Base-by-base conservation (phyloP, 78 protist species). In the Neovahlkampfia damariscottae region DNA sequence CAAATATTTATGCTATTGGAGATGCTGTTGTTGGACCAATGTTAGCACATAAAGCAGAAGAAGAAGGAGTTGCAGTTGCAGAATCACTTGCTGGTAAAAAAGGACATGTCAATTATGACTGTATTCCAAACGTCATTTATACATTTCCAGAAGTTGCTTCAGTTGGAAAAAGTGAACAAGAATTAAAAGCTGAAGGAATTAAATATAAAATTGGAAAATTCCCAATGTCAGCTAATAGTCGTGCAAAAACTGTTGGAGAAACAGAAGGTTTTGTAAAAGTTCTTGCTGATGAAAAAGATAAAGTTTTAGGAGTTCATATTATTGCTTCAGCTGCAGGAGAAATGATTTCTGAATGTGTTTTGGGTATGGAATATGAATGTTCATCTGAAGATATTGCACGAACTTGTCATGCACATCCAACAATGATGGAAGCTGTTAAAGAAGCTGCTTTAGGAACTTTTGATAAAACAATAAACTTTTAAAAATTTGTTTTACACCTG, bases 11-110 rank as follows among this genome's bases (percentile, higher is more conserved):
- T 59, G 99, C 99, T 38, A 98, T 98, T 79, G 99, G 99, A 28
- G 99, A 98, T 72, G 89, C 82, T 73, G 82, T 96, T 58, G 2
- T 38, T 30, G 99, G 99, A 2, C 95, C 99, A 34, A 98, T 98
- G 99, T 92, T 98, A 5, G 99, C 99, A 19, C 99, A 98, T 96
- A 98, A 98, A 91, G 99, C 98, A 29, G 98, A 94, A 79, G 98
- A 95, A 74, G 92, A 90, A 81, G 93, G 96, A 38, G 89, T 97
- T 72, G 89, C 92, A 19, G 58, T 79, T 59, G 91, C 83, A 0
- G 97, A 92, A 84, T 9, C 41, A 67, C 70, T 95, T 39, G 87
- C 86, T 5, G 90, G 89, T 31, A 90, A 86, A 39, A 85, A 59
- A 28, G 94, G 91, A 28, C 98, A 92, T 70, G 92, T 98, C 41